Conservation (phyloP, 2,329 filamentous ascomycete species). For the Pestalotiopsis sp. region DNA sequence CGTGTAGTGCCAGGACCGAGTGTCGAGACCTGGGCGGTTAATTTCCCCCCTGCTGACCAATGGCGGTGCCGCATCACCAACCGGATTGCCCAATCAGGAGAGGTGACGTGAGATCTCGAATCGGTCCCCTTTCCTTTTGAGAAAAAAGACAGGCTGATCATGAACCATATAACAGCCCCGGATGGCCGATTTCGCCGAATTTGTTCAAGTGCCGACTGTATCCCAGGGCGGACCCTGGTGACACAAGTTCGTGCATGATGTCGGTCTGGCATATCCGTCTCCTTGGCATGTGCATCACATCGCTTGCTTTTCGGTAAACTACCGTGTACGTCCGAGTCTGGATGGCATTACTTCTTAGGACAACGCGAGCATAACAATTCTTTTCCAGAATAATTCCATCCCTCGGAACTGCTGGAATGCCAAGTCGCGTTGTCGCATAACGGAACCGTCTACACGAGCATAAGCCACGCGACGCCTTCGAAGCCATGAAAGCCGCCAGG, state of each 20-base stretch:
- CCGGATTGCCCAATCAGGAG: constrained; percentile 12
- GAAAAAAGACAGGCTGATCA: neutral
- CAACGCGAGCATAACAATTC: neutral
- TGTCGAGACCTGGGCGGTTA: constrained; percentile 7
- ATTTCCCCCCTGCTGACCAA: neutral
- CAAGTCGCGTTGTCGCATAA: neutral
- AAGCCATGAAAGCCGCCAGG: neutral
- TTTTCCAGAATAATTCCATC: neutral
- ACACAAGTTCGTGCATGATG: neutral
- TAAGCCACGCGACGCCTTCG: neutral
- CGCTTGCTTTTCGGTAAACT: neutral
- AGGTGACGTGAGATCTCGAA: constrained; percentile 9
- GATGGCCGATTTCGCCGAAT: neutral
- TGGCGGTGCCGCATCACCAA: neutral
- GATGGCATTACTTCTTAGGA: too few species aligned
- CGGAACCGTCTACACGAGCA: neutral
- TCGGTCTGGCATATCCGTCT: neutral
- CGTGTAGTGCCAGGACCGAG: neutral
- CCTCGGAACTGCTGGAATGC: too few species aligned
- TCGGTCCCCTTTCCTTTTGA: neutral
- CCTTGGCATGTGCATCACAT: neutral
- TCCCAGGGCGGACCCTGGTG: neutral
- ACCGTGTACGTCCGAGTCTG: too few species aligned
- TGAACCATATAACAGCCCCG: neutral
- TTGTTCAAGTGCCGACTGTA: neutral